Percentiles rank a stretch among this genome's conserved stretches.
Evolutionary conservation across 1,139 yeast species (phyloP).

Genomic region (Meyerozyma carpophila): DNA sequence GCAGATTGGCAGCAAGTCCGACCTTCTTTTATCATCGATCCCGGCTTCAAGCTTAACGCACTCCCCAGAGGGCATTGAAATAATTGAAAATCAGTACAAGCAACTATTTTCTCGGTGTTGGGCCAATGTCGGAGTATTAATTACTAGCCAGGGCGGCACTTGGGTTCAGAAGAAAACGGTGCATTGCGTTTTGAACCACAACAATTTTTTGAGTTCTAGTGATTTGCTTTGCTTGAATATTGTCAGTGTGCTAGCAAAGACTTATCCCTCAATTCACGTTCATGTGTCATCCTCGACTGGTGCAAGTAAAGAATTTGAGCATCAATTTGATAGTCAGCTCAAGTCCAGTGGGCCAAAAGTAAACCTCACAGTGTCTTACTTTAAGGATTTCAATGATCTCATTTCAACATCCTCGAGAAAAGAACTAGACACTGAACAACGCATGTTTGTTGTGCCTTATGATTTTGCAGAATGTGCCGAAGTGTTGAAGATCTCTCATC

Average conservation of each 20-base stretch:
- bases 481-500: background rate
- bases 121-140: constrained; percentile 28
- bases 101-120: constrained; percentile 21
- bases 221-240: constrained; percentile 28
- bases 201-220: constrained; percentile 28
- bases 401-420: background rate
- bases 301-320: constrained; percentile 8
- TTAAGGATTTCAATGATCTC: constrained; percentile 5
- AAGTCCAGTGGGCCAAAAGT: constrained; percentile 3
- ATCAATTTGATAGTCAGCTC: constrained; percentile 7
- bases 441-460: background rate
- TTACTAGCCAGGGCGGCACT: constrained; percentile 13
- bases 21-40: constrained; percentile 17
- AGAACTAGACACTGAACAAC: background rate
- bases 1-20: constrained; percentile 20
- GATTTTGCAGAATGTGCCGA: constrained; percentile 1
- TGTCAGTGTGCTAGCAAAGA: constrained; percentile 15
- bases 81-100: constrained; percentile 17
- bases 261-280: constrained; percentile 4
- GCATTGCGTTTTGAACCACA: constrained; percentile 25
- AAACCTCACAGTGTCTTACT: constrained; percentile 4
- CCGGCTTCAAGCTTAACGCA: constrained; percentile 19
- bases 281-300: constrained; percentile 7
- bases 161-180: constrained; percentile 11
- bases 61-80: constrained; percentile 16